A percentile compares a stretch with the other conserved stretches of the same genome.
phyloP scores from a whole-genome alignment of 495 filamentous ascomycete species.

The Astrothelium macrocarpum region DNA sequence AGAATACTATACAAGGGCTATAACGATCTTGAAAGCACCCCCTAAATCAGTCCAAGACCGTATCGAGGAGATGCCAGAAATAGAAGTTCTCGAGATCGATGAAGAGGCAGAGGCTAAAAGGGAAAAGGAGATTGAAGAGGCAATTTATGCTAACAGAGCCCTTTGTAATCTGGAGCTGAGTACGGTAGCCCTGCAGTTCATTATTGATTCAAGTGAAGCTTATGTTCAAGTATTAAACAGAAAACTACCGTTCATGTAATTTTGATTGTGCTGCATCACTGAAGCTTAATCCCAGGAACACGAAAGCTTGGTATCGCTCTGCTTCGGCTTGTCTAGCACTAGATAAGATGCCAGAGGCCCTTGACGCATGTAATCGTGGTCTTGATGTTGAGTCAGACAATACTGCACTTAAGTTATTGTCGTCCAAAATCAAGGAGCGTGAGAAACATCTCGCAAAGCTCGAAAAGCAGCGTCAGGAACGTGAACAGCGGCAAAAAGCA shows the following conservation, averaged over 20 bases:
- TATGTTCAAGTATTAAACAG: slow-evolving; percentile 23
- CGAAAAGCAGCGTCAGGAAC: slow-evolving; percentile 36
- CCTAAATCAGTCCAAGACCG: slow-evolving; percentile 26
- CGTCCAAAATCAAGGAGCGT: slow-evolving; percentile 22
- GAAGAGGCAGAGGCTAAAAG: slow-evolving; percentile 43
- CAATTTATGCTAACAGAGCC: slow-evolving; percentile 75
- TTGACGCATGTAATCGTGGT: slow-evolving; percentile 62
- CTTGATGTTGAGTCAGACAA: slow-evolving; percentile 56
- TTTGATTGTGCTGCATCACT: slow-evolving; percentile 74
- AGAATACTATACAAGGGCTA: slow-evolving; percentile 81
- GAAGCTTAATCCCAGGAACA: slow-evolving; percentile 61
- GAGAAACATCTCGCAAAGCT: slow-evolving; percentile 22
- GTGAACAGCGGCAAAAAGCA: slow-evolving; percentile 37
- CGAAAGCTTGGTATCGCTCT: slow-evolving; percentile 86
- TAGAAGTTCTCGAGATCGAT: slow-evolving; percentile 34
- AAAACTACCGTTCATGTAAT: slow-evolving; percentile 77
- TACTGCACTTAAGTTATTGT: slow-evolving; percentile 40
- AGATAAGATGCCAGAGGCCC: slow-evolving; percentile 61
- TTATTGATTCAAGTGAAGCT: background rate
- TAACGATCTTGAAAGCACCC: slow-evolving; percentile 55
- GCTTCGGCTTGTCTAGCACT: slow-evolving; percentile 64
- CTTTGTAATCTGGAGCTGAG: slow-evolving; percentile 71
- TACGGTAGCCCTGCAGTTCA: slow-evolving; percentile 28
- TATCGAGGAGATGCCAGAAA: slow-evolving; percentile 34
- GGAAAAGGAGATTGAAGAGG: slow-evolving; percentile 56